Percentiles rank a stretch among this genome's conserved stretches.
phyloP scores from a whole-genome alignment of 352 stramenopile genomes.

The Pythium insidiosum region DNA sequence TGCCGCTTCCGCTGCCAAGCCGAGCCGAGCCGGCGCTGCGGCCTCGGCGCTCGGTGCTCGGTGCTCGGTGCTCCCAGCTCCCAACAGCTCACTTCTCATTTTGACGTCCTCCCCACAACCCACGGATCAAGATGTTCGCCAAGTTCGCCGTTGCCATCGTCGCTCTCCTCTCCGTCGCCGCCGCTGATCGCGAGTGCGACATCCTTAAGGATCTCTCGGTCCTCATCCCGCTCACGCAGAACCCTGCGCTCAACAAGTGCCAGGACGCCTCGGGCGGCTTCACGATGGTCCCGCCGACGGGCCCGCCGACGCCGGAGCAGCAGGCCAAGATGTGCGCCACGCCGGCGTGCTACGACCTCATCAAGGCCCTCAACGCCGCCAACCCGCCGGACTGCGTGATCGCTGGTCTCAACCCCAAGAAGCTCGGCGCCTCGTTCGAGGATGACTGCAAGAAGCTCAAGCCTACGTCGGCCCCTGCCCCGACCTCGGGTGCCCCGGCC shows the following conservation, averaged over 20 bases:
- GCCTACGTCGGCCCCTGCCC: background rate
- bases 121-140: background rate
- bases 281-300: slow-evolving; percentile 18
- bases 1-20: too few species aligned
- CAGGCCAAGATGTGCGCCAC: slow-evolving; percentile 20
- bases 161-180: background rate
- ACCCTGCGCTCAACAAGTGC: slow-evolving; percentile 3
- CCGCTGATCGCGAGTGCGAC: background rate
- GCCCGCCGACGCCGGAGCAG: slow-evolving; percentile 16
- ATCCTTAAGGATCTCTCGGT: too few species aligned
- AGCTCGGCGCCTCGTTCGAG: background rate
- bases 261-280: slow-evolving; percentile 21
- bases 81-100: too few species aligned
- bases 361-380: slow-evolving; percentile 13
- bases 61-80: too few species aligned
- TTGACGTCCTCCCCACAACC: background rate
- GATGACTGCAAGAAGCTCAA: background rate
- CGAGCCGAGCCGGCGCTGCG: too few species aligned
- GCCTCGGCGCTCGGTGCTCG: too few species aligned
- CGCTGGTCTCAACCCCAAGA: too few species aligned
- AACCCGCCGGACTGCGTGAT: slow-evolving; percentile 18
- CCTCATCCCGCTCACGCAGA: too few species aligned
- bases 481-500: background rate
- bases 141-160: background rate
- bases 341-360: slow-evolving; percentile 13